These are phyloP conservation scores for Neurospora tetraspora DNA, from an alignment of 495 filamentous ascomycete genomes.

Conservation along the genomic window DNA sequence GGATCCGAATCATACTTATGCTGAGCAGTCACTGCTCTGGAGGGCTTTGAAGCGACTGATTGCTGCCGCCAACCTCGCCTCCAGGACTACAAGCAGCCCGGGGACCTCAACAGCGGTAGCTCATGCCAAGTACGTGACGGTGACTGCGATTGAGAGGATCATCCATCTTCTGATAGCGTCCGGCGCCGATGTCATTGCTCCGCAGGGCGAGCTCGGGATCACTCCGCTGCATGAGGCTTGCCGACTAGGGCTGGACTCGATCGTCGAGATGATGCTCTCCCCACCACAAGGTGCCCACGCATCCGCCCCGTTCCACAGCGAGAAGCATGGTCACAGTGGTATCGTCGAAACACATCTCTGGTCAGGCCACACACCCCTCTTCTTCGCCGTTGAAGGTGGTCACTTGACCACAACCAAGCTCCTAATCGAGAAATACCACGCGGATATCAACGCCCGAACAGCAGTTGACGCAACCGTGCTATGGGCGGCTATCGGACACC, in stretches of 20 bases:
- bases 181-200: constrained; percentile 1
- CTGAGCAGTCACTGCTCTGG: constrained; percentile 3
- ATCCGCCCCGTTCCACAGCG: neutral
- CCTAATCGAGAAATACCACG: constrained; percentile 17
- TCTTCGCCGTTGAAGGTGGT: constrained; percentile 22
- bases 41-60: neutral
- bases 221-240: constrained; percentile 11
- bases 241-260: constrained; percentile 1
- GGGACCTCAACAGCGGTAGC: neutral
- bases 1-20: constrained; percentile 12
- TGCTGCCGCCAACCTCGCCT: neutral
- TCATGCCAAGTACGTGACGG: neutral
- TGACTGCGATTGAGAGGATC: neutral
- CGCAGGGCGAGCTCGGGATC: constrained; percentile 2
- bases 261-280: constrained; percentile 8
- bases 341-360: constrained; percentile 5
- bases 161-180: constrained; percentile 1
- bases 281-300: neutral
- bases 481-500: neutral
- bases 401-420: constrained; percentile 18
- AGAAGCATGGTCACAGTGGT: constrained; percentile 1
- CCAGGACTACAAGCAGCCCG: neutral
- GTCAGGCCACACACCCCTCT: constrained; percentile 11
- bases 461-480: constrained; percentile 6
- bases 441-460: constrained; percentile 14